These are phyloP conservation scores for Rhodocollybia butyracea DNA, from an alignment of 768 basidiomycete species.

Conservation along the genomic window DNA sequence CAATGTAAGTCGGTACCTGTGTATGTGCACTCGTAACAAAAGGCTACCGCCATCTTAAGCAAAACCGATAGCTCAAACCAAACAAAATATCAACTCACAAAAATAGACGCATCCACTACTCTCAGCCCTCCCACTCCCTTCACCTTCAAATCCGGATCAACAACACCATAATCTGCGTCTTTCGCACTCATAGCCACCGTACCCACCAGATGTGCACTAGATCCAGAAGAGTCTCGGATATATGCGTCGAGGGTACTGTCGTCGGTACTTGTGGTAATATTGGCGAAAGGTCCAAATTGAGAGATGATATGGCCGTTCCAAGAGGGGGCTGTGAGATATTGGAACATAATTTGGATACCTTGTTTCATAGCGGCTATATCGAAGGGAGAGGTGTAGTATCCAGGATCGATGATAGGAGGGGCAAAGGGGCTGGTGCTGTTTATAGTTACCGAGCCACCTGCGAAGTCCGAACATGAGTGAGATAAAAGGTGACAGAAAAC, in stretches of 20 bases:
- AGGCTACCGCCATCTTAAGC: not conserved
- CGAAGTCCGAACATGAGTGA: not conserved
- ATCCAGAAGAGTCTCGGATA: conserved; percentile 6
- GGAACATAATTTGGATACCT: conserved; percentile 14
- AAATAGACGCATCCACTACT: too few relatives aligned
- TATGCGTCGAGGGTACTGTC: conserved; percentile 17
- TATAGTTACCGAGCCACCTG: conserved; percentile 25
- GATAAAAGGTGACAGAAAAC: too few relatives aligned
- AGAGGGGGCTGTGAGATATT: conserved; percentile 12
- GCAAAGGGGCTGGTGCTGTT: conserved; percentile 37
- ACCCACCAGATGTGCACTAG: conserved; percentile 18
- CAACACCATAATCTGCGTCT: conserved; percentile 14
- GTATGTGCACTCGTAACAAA: conserved; percentile 5
- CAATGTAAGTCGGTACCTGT: not conserved
- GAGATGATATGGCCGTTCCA: conserved; percentile 13
- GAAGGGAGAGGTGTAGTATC: conserved; percentile 36
- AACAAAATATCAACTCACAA: too few relatives aligned
- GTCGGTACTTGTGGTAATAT: conserved; percentile 7
- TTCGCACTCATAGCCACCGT: conserved; percentile 19
- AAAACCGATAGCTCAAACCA: too few relatives aligned
- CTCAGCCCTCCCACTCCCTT: too few relatives aligned
- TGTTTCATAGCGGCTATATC: conserved; percentile 13
- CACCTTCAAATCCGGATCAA: too few relatives aligned
- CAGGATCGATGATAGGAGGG: conserved; percentile 41
- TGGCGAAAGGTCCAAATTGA: not conserved